Evolutionary conservation across 768 basidiomycete genomes (phyloP), one percentile per base, ranked within the genome.

Genomic region (Trametes maxima): DNA sequence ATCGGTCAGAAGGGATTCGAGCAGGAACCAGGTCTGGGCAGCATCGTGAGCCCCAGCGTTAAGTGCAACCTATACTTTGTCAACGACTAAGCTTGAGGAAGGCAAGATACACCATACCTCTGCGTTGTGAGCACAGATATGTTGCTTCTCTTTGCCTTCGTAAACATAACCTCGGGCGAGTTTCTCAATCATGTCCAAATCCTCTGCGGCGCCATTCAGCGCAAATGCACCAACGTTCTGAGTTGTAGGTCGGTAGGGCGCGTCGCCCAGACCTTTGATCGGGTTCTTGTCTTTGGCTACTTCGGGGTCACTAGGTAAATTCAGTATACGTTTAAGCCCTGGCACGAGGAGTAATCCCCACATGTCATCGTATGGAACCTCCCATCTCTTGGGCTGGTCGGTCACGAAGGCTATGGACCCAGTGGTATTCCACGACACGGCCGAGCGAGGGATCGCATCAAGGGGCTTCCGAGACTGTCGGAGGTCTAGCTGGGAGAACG

Each of bases 291-390:
- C 52, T 75, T 67, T 67, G 73, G 49, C 33, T 60, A 65, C 65
- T 24, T 74, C 74, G 37, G 74, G 72, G 5, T 77, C 75, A 5
- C 80, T 80, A 54, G 70, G 71, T 16, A 17, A 3, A 57, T 1
- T 54, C n/a, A 37, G 36, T 8, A 39, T 12, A 13, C 14, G 44
- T 19, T 10, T 13, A 28, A 50, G 33, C 21, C 5, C 17, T 2
- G 2, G 35, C 14, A 7, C 14, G 33, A 3, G 13, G 12, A 43
- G 5, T 14, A 16, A 74, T 8, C 86, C n/a, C 54, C 67, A 92
- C 92, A 87, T 67, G 67, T 94, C 92, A 64, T 94, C 92, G 60
- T 89, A 94, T 2, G 92, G 92, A 2, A 87, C 70, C 66, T 92
- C 89, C 79, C 83, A 86, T 40, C 70, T 70, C 5, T 68, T 63